These are phyloP conservation scores for Erodium chrysanthum DNA, from an alignment of 441 rosid genomes.

Conservation along the genomic window DNA sequence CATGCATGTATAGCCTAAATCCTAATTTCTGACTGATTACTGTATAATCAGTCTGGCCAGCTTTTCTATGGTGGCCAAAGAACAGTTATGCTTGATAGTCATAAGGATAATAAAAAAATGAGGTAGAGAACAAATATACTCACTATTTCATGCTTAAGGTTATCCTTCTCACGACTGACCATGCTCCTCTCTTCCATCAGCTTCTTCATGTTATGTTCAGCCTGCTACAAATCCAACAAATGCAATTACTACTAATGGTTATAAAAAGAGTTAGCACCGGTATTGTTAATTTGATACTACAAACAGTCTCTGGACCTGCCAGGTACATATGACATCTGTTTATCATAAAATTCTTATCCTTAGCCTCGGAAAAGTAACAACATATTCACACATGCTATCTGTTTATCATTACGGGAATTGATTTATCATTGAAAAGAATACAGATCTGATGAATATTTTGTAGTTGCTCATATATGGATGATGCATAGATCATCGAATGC, in stretches of 20 bases:
- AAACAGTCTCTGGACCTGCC: neutral
- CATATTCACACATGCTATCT: neutral
- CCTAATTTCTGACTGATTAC: too few relatives aligned
- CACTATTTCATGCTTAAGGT: conserved; percentile 31
- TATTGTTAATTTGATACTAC: neutral
- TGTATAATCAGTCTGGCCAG: too few relatives aligned
- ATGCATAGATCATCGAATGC: neutral
- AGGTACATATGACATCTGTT: too few relatives aligned
- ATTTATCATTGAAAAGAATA: too few relatives aligned
- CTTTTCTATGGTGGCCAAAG: too few relatives aligned
- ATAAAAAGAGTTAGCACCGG: neutral
- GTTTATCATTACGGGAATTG: too few relatives aligned
- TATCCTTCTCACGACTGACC: conserved; percentile 29
- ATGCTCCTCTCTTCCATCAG: conserved; percentile 32
- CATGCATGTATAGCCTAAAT: too few relatives aligned
- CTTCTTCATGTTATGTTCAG: conserved; percentile 31
- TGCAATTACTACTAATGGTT: too few relatives aligned
- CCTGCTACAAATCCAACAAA: conserved; percentile 25
- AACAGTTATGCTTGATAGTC: too few relatives aligned
- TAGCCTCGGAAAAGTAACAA: neutral
- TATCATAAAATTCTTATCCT: neutral
- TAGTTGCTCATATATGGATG: neutral
- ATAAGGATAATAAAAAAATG: too few relatives aligned
- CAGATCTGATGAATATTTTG: neutral
- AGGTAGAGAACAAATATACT: conserved; percentile 14